Evolutionary conservation across 2,329 filamentous ascomycete genomes (phyloP).

Genomic region (Seiridium unicorne): DNA sequence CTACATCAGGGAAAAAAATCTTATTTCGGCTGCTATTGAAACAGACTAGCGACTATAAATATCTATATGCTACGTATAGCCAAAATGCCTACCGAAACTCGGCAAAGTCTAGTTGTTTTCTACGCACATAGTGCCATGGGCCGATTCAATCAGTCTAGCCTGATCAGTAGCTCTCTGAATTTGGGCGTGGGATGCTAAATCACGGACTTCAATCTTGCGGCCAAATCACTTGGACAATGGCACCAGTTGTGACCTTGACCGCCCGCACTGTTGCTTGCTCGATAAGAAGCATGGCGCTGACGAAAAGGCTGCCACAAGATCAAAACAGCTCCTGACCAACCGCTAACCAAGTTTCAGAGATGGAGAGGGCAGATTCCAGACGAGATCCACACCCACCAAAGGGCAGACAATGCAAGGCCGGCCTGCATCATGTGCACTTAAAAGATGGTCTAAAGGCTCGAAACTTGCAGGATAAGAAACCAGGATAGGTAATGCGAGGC

Average conservation of each 20-base stretch:
- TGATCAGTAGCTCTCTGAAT: background rate
- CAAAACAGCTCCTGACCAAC: background rate
- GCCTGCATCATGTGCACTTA: background rate
- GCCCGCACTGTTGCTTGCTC: background rate
- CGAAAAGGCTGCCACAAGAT: background rate
- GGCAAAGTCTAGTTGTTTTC: no score
- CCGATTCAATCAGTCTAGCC: no score
- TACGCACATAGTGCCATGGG: no score
- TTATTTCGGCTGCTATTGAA: no score
- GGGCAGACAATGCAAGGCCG: background rate
- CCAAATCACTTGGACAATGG: background rate
- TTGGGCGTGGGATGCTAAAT: no score
- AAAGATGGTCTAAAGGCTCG: background rate
- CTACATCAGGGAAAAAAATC: no score
- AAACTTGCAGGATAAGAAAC: conserved; percentile 12
- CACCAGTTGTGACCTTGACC: background rate
- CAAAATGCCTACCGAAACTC: no score
- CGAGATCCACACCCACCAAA: conserved; percentile 1
- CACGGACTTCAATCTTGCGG: background rate
- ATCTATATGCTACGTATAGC: no score
- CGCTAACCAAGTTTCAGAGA: background rate
- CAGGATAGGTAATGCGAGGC: conserved; percentile 15
- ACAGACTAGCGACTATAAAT: no score
- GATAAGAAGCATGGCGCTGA: background rate
- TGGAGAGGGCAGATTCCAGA: background rate